phyloP scores from a whole-genome alignment of 441 rosid genomes.

The Mallotus repandus region DNA sequence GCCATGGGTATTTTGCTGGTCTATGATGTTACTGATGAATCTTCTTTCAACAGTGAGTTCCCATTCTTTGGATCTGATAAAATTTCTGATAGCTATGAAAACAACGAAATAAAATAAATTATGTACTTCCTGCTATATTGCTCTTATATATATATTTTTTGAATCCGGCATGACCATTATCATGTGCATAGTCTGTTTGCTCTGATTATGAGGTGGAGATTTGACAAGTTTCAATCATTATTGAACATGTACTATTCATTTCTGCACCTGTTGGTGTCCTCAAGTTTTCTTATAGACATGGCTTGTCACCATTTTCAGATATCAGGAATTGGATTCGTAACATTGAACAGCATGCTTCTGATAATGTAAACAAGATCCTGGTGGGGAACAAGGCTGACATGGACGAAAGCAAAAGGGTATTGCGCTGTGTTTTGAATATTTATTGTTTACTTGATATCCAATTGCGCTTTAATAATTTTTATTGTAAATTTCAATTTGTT shows the following conservation, averaged over 20 bases:
- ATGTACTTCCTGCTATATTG: not conserved
- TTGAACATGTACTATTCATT: not conserved
- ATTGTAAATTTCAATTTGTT: not conserved
- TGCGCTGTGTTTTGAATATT: not conserved
- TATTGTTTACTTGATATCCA: not conserved
- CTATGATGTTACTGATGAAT: conserved; percentile 92
- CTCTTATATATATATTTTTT: not conserved
- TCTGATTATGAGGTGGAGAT: not conserved
- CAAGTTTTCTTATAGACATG: conserved; percentile 8
- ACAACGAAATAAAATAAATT: not conserved
- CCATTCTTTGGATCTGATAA: conserved; percentile 23
- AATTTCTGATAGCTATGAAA: conserved; percentile 4
- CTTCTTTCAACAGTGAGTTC: conserved; percentile 89
- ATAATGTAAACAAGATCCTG: conserved; percentile 81
- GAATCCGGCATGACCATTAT: not conserved
- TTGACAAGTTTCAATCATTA: not conserved
- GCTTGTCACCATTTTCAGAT: conserved; percentile 36
- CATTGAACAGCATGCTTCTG: conserved; percentile 89
- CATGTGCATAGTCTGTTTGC: not conserved
- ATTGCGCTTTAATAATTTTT: not conserved
- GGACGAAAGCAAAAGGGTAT: conserved; percentile 92
- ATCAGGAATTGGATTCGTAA: conserved; percentile 87
- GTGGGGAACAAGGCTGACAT: conserved; percentile 93
- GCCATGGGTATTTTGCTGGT: conserved; percentile 98
- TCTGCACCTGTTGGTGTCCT: not conserved